A percentile compares a stretch with the other conserved stretches of the same genome.
Evolutionary conservation across 2,329 filamentous ascomycete genomes (phyloP).

Genomic region (Fusarium sambucinum): DNA sequence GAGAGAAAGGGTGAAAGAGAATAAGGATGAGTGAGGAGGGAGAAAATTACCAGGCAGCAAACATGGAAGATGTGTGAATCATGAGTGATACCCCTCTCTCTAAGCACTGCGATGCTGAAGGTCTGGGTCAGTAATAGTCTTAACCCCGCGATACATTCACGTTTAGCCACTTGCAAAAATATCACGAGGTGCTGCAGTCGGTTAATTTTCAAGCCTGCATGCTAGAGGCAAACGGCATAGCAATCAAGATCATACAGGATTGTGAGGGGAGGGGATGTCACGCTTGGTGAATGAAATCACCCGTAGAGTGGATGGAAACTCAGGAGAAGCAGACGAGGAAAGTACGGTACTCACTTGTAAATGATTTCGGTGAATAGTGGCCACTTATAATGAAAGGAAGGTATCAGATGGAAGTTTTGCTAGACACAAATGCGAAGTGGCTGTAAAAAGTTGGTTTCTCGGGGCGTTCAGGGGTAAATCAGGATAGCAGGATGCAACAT

Average conservation of each 20-base stretch:
- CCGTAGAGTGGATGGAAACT: not conserved
- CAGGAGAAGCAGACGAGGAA: not conserved
- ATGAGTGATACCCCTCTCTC: not conserved
- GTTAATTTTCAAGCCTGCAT: no score
- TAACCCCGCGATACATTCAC: no score
- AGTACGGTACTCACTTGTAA: not conserved
- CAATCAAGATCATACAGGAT: slow-evolving; percentile 9
- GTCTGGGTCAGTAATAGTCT: no score
- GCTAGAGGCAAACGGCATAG: not conserved
- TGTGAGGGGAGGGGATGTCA: not conserved
- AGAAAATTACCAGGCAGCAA: not conserved
- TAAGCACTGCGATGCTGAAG: not conserved
- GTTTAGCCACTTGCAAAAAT: no score
- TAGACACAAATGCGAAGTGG: not conserved
- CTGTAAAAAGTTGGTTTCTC: not conserved
- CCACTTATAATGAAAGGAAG: not conserved
- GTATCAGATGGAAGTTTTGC: not conserved
- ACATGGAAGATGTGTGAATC: not conserved
- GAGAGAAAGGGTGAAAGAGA: not conserved
- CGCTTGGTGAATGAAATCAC: not conserved
- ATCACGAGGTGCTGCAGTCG: no score
- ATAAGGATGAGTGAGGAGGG: not conserved
- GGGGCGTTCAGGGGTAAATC: not conserved
- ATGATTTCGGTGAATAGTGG: not conserved
- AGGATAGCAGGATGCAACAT: not conserved